These are phyloP conservation scores for Leishmania guyanensis DNA, from an alignment of 208 protist species.

Conservation along the genomic window DNA sequence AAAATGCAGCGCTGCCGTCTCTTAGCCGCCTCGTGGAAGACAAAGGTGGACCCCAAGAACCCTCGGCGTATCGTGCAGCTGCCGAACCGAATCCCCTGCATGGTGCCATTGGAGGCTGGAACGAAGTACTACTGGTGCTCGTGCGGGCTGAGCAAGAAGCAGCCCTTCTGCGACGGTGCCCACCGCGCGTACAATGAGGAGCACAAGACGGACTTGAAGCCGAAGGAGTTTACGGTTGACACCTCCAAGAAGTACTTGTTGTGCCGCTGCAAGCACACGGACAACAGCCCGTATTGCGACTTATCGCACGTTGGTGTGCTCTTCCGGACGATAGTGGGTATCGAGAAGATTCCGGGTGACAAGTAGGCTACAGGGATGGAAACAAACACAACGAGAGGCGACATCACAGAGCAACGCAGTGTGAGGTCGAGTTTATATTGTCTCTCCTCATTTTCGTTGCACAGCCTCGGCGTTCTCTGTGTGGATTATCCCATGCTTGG, in stretches of 20 bases:
- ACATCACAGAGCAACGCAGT: background rate
- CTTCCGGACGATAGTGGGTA: constrained; percentile 56
- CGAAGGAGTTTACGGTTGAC: constrained; percentile 64
- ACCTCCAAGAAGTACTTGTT: constrained; percentile 55
- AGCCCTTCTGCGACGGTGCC: constrained; percentile 81
- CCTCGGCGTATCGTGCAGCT: constrained; percentile 50
- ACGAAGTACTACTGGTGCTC: constrained; percentile 87
- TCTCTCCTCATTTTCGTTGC: background rate
- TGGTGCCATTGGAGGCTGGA: constrained; percentile 47
- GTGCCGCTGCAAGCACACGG: constrained; percentile 82
- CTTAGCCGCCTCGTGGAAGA: constrained; percentile 64
- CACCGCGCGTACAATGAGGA: constrained; percentile 71
- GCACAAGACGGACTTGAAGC: constrained; percentile 67
- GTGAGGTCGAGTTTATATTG: background rate
- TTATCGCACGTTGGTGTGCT: constrained; percentile 73
- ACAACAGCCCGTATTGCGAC: constrained; percentile 69
- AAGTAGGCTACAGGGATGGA: background rate
- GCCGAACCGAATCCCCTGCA: constrained; percentile 55
- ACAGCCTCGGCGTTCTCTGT: background rate
- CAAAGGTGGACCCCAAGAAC: constrained; percentile 66
- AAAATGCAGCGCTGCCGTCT: constrained; percentile 46
- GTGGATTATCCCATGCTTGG: background rate
- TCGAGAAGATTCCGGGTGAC: constrained; percentile 42
- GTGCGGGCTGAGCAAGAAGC: constrained; percentile 76
- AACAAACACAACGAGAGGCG: background rate